Evolutionary conservation across 371 early-diverging fungal genomes (phyloP).

Genomic region (Mucor sp.): DNA sequence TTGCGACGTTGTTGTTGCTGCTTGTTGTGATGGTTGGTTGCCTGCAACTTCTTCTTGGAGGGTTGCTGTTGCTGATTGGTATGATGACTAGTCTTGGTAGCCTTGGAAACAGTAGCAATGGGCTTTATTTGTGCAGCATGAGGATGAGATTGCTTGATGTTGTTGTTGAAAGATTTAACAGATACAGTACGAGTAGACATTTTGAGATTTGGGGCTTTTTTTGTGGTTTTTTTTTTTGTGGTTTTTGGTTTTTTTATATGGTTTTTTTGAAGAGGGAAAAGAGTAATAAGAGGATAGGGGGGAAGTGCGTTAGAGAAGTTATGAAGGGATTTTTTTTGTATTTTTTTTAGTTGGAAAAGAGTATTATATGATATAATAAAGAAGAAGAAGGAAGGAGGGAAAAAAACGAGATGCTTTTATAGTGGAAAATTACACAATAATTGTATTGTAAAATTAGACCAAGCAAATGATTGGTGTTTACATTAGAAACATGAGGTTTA

Average conservation of each 20-base stretch:
- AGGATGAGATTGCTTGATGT: conserved; percentile 7
- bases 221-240: neutral
- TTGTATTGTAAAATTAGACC: neutral
- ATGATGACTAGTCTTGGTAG: conserved; percentile 1
- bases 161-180: conserved; percentile 18
- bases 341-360: neutral
- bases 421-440: neutral
- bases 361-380: neutral
- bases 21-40: conserved; percentile 6
- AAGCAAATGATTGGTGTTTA: conserved; percentile 2
- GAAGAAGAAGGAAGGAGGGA: conserved; percentile 5
- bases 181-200: conserved; percentile 22
- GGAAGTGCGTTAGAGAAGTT: neutral
- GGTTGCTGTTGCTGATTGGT: conserved; percentile 16
- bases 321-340: neutral
- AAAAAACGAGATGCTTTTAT: neutral
- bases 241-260: conserved; percentile 10
- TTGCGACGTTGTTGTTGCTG: conserved; percentile 12
- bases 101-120: neutral
- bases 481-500: conserved; percentile 8
- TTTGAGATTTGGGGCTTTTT: conserved; percentile 6
- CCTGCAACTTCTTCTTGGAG: conserved; percentile 15
- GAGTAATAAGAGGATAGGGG: neutral
- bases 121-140: conserved; percentile 9
- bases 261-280: conserved; percentile 1